Conservation (phyloP, 495 filamentous ascomycete genomes). For the Aspergillus cristatus region DNA sequence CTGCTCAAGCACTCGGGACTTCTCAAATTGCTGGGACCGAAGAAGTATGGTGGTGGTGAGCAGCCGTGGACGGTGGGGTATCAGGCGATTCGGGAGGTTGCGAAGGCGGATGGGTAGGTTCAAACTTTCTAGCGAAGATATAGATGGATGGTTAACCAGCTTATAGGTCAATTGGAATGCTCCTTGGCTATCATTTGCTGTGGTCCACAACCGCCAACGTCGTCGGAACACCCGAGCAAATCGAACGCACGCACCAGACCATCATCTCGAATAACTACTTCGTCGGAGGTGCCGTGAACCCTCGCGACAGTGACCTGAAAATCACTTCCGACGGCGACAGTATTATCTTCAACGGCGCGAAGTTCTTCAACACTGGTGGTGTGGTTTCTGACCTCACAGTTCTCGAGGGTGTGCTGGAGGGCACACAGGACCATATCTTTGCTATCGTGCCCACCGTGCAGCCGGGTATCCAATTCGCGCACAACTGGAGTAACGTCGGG, state of each 20-base stretch:
- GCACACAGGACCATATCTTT: conserved; percentile 50
- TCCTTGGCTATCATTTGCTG: conserved; percentile 52
- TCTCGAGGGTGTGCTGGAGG: conserved; percentile 47
- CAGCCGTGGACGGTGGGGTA: conserved; percentile 49
- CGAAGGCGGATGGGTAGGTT: conserved; percentile 44
- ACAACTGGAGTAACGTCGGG: conserved; percentile 56
- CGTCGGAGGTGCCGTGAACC: conserved; percentile 55
- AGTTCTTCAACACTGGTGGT: conserved; percentile 55
- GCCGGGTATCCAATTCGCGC: conserved; percentile 43
- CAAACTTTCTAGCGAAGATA: not conserved
- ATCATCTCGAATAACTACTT: conserved; percentile 53
- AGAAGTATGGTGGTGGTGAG: conserved; percentile 48
- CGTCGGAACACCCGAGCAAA: conserved; percentile 46
- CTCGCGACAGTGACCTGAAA: conserved; percentile 47
- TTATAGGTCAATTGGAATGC: conserved; percentile 43
- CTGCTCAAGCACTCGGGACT: conserved; percentile 49
- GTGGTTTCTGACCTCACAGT: conserved; percentile 54
- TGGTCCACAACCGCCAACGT: conserved; percentile 50
- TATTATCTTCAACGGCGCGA: conserved; percentile 48
- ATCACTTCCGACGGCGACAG: conserved; percentile 42
- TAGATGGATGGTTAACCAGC: no score
- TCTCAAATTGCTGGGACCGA: conserved; percentile 44
- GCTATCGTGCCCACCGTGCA: conserved; percentile 44
- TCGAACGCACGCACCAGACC: conserved; percentile 38
- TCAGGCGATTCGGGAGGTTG: conserved; percentile 48